Percentiles rank a stretch among this genome's conserved stretches.
Evolutionary conservation across 441 rosid species (phyloP).

Genomic region (Cnidoscolus chayamansa): DNA sequence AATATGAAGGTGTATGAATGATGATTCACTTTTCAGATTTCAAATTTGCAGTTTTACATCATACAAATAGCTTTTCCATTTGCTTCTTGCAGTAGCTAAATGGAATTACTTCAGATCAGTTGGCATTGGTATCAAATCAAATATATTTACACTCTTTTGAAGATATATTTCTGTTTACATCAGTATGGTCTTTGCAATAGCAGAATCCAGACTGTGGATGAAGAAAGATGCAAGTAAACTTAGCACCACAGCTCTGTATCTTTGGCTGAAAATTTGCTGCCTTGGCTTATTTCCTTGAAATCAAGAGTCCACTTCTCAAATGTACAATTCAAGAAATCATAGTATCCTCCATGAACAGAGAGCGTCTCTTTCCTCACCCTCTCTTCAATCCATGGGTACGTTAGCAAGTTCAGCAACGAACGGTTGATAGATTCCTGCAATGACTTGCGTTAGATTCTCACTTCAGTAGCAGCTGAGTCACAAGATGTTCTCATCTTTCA

Average conservation of each 20-base stretch:
- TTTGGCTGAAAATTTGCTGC: constrained; percentile 11
- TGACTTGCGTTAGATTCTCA: background rate
- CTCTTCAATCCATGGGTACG: constrained; percentile 94
- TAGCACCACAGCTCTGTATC: constrained; percentile 27
- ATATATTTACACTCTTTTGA: no score
- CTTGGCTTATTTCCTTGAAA: constrained; percentile 10
- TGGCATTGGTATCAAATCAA: background rate
- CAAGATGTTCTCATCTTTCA: background rate
- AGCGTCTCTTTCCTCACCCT: constrained; percentile 52
- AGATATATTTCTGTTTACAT: background rate
- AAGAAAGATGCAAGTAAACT: constrained; percentile 1
- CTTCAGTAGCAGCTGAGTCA: background rate
- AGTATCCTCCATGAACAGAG: constrained; percentile 84
- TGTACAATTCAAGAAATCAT: constrained; percentile 68
- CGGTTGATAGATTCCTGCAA: constrained; percentile 64
- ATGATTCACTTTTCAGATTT: no score
- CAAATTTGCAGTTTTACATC: no score
- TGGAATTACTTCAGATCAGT: background rate
- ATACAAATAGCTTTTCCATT: no score
- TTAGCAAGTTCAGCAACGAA: constrained; percentile 70
- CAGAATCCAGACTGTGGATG: background rate
- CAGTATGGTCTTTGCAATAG: background rate
- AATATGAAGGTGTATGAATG: no score
- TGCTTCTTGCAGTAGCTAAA: background rate
- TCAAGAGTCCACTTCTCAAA: constrained; percentile 96